A percentile compares a stretch with the other conserved stretches of the same genome.
Evolutionary conservation across 139 green algal species (phyloP).

Genomic region (Picochlorum sp.): DNA sequence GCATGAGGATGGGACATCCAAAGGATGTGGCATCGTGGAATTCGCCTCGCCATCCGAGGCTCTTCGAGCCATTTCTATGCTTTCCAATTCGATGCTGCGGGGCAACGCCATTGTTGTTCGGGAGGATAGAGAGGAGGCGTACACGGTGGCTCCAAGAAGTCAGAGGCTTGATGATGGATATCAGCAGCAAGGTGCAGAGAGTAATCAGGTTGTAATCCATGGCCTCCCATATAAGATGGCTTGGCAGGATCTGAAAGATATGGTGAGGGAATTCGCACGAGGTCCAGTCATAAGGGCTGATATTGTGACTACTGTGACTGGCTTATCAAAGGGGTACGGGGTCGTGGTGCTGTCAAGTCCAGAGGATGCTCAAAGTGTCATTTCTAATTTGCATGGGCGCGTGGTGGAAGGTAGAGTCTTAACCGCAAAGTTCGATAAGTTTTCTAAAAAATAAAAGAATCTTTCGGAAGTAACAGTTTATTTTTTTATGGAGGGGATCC

Average conservation of each 20-base stretch:
- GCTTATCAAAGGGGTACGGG: slow-evolving; percentile 10
- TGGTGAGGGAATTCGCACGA: slow-evolving; percentile 17
- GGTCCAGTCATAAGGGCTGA: slow-evolving; percentile 41
- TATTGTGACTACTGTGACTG: slow-evolving; percentile 29
- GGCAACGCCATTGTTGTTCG: slow-evolving; percentile 17
- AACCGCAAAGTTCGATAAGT: slow-evolving; percentile 29
- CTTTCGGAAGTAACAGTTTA: no score
- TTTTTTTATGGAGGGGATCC: no score
- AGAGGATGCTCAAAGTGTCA: slow-evolving; percentile 1
- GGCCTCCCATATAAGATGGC: slow-evolving; percentile 45
- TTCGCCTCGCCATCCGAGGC: slow-evolving; percentile 54
- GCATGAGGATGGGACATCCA: slow-evolving; percentile 43
- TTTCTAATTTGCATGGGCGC: slow-evolving; percentile 19
- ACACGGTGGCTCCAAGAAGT: neutral
- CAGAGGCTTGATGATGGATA: neutral
- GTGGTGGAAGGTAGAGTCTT: slow-evolving; percentile 27
- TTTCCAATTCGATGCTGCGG: slow-evolving; percentile 45
- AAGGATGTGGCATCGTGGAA: slow-evolving; percentile 76
- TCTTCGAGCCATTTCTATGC: slow-evolving; percentile 42
- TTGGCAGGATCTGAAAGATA: slow-evolving; percentile 57
- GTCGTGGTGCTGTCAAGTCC: slow-evolving; percentile 3
- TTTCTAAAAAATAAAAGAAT: slow-evolving; percentile 8
- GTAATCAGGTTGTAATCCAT: slow-evolving; percentile 55
- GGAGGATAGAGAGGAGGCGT: slow-evolving; percentile 42
- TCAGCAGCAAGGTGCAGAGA: neutral